These are phyloP conservation scores for Pseudoperonospora humuli DNA, from an alignment of 352 stramenopile genomes.

Conservation along the genomic window DNA sequence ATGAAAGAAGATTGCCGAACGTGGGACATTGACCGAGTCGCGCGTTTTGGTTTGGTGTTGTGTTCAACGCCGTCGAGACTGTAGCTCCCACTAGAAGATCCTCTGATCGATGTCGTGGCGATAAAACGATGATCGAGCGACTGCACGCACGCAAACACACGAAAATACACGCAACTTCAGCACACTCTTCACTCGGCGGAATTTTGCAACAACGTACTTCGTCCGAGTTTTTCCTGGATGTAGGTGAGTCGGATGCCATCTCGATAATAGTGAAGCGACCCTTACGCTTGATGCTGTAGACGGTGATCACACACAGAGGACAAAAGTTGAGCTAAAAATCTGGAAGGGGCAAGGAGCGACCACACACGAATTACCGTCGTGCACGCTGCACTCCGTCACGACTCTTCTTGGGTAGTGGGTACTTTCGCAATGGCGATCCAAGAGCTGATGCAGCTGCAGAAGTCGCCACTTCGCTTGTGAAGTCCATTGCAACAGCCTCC, in stretches of 20 bases:
- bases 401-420: conserved; percentile 30
- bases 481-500: conserved; percentile 8
- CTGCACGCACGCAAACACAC: conserved; percentile 8
- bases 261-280: conserved; percentile 84
- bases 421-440: conserved; percentile 26
- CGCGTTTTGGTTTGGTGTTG: conserved; percentile 25
- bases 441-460: conserved; percentile 3
- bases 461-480: conserved; percentile 5
- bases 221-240: conserved; percentile 41
- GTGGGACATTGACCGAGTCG: conserved; percentile 32
- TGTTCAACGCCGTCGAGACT: conserved; percentile 16
- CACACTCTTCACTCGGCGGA: too few relatives aligned
- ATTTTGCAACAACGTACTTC: conserved; percentile 24
- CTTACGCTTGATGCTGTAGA: conserved; percentile 55
- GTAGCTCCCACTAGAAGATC: conserved; percentile 25
- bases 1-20: conserved; percentile 17
- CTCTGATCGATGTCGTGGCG: conserved; percentile 40
- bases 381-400: conserved; percentile 12
- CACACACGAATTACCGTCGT: conserved; percentile 22
- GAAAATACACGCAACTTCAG: too few relatives aligned
- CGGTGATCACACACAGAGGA: conserved; percentile 5
- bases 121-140: conserved; percentile 38
- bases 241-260: conserved; percentile 51
- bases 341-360: conserved; percentile 13
- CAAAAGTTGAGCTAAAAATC: conserved; percentile 6